Base-by-base conservation (phyloP, 805 yeast genomes). In the Isabelozyma rhagii region DNA sequence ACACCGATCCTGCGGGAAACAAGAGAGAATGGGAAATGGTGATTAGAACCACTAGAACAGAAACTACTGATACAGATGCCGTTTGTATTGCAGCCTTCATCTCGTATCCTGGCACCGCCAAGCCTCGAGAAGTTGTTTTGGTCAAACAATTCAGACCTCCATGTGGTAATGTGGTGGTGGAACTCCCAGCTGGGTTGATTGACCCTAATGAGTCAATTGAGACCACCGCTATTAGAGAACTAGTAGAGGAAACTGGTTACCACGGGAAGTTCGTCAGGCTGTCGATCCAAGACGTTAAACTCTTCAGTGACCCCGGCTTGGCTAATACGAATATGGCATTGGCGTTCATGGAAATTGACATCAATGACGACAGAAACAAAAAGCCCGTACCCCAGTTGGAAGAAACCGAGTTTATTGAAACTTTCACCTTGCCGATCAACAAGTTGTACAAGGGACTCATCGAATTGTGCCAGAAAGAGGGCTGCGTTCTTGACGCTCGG, bases 141-240 rank as follows among this genome's bases (percentile, higher is more conserved):
- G 93, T 89, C 62, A 89, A 89, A 63, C 99, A 93, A 66, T 93
- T 87, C 71, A 79, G 99, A 50, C 97, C 98, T 1, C 98, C 99
- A 1, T 87, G 87, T 3, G 85, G 79, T 47, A 93, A 90, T 15
- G 89, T 93, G 7, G 86, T 96, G 61, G 83, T 93, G 53, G 99
- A 93, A 67, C 79, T 92, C 64, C 99, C 99, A 0, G 99, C 99
- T 0, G 99, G 99, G 0, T 74, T 93, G 54, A 80, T 94, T 41
- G 99, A 93, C 65, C 89, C 92, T 1, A 78, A 81, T 47, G 98
- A 94, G 65, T 65, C 85, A 1, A 67, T 89, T 27, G 91, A 84
- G 55, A 68, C 80, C 5, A 90, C 97, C 39, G 98, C 99, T 0
- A 74, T 84, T 47, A 79, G 99, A 54, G 99, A 93, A 66, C 70